Conservation (phyloP, 2,329 filamentous ascomycete species). For the Beauveria medogensis region DNA sequence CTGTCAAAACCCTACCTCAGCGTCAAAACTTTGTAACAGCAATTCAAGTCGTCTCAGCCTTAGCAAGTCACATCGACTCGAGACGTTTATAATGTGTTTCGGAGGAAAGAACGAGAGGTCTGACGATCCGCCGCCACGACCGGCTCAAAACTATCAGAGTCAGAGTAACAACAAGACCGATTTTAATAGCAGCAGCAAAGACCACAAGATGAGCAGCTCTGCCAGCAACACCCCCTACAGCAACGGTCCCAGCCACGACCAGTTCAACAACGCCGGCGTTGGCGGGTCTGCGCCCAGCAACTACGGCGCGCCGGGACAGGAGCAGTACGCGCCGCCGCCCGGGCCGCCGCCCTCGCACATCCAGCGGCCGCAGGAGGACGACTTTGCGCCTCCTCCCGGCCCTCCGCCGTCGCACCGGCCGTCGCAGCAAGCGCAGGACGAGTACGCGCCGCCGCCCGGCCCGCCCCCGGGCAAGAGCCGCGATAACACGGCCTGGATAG, state of each 20-base stretch:
- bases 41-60: background rate
- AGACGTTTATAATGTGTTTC: constrained; percentile 38
- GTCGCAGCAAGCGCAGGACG: too few relatives aligned
- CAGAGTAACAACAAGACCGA: background rate
- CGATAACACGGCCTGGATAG: constrained; percentile 15
- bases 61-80: background rate
- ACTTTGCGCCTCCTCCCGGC: constrained; percentile 28
- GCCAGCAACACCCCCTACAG: constrained; percentile 11
- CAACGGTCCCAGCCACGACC: constrained; percentile 10
- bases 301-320: background rate
- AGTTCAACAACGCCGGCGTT: background rate
- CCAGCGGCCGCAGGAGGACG: background rate
- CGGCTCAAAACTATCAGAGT: constrained; percentile 21
- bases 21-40: background rate
- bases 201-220: constrained; percentile 9
- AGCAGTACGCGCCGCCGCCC: constrained; percentile 20
- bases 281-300: background rate
- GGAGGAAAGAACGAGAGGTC: constrained; percentile 34
- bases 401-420: constrained; percentile 22
- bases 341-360: constrained; percentile 22
- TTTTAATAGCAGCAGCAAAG: constrained; percentile 6
- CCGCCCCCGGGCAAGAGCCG: background rate
- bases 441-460: too few relatives aligned
- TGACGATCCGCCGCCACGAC: constrained; percentile 33
- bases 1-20: background rate